phyloP scores from a whole-genome alignment of 2,329 filamentous ascomycete genomes.

The Sporothrix dimorphospora region DNA sequence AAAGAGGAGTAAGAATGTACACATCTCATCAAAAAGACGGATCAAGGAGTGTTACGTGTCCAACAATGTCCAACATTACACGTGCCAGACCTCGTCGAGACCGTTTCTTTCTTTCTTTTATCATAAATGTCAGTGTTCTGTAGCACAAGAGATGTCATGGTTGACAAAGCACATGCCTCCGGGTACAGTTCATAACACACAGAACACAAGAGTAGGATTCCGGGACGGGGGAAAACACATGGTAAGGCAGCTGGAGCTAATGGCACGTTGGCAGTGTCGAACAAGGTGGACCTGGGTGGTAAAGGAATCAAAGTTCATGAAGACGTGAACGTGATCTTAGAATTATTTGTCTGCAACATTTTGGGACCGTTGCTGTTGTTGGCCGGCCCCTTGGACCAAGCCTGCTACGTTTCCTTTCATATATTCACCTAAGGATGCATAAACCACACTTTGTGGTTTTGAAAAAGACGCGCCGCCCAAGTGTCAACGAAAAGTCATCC shows the following conservation, averaged over 20 bases:
- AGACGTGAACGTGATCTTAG: not conserved
- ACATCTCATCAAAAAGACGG: not conserved
- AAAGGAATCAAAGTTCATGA: too few species aligned
- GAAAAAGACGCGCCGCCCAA: not conserved
- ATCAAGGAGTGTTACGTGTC: not conserved
- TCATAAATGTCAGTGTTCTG: not conserved
- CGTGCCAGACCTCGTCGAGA: not conserved
- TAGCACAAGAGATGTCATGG: constrained; percentile 17
- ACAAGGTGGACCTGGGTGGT: not conserved
- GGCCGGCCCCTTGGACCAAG: not conserved
- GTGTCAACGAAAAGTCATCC: not conserved
- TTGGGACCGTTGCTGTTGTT: not conserved
- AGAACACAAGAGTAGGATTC: not conserved
- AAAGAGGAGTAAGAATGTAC: not conserved
- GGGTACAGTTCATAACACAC: not conserved
- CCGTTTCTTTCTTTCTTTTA: too few species aligned
- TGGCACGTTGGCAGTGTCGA: not conserved
- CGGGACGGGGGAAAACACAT: not conserved
- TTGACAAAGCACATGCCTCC: constrained; percentile 19
- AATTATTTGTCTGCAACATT: not conserved
- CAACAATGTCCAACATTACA: not conserved
- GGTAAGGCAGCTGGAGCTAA: constrained; percentile 14
- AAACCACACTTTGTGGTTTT: not conserved
- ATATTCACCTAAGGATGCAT: not conserved
- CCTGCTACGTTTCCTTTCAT: not conserved